Percentiles rank a stretch among this genome's conserved stretches.
Evolutionary conservation across 768 basidiomycete genomes (phyloP).

Genomic region (Pilatotrama ljubarskyi): DNA sequence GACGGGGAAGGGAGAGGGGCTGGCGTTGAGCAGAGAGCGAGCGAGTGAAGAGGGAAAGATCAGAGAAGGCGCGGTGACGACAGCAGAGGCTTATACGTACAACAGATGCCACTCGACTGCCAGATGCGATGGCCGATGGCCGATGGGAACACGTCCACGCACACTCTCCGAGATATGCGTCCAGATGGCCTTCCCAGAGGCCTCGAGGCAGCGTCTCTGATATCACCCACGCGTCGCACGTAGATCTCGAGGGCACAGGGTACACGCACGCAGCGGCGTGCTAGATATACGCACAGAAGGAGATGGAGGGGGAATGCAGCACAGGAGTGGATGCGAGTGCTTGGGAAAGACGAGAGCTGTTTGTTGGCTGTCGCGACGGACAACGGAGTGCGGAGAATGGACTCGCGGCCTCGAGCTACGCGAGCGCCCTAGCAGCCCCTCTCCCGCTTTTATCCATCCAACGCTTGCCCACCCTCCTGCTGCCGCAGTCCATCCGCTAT

Average conservation of each 20-base stretch:
- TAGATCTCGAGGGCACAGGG: background rate
- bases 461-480: background rate
- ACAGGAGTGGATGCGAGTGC: background rate
- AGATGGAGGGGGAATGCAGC: background rate
- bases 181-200: slow-evolving; percentile 4
- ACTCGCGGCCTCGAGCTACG: background rate
- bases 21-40: slow-evolving; percentile 10
- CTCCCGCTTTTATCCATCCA: slow-evolving; percentile 5
- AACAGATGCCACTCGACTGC: background rate
- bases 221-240: background rate
- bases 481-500: slow-evolving; percentile 1
- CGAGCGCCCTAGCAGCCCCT: background rate
- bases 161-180: slow-evolving; percentile 7
- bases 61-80: slow-evolving; percentile 22
- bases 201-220: slow-evolving; percentile 20
- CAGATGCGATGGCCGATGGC: background rate
- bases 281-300: background rate
- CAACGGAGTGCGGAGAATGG: slow-evolving; percentile 1
- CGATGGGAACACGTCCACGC: background rate
- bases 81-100: slow-evolving; percentile 24
- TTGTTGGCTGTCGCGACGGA: background rate
- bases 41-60: slow-evolving; percentile 11
- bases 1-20: background rate
- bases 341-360: background rate
- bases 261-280: background rate